These are phyloP conservation scores for Silybum marianum DNA, from an alignment of 129 eudicot genomes.

Conservation along the genomic window DNA sequence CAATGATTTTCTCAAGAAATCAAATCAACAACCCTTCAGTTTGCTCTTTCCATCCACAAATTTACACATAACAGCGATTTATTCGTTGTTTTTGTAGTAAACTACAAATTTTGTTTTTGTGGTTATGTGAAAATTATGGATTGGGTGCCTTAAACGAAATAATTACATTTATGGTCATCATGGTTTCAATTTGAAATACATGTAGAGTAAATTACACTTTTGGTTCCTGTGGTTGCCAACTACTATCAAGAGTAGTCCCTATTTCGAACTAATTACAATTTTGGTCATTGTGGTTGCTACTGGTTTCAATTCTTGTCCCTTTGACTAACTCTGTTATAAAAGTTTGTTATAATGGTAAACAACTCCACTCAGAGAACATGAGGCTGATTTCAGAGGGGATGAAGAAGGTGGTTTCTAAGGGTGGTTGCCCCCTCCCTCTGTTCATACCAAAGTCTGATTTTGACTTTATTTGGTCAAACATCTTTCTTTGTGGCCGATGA, in stretches of 20 bases:
- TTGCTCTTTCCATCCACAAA: neutral
- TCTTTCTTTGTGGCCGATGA: neutral
- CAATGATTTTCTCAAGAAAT: neutral
- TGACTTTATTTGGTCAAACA: neutral
- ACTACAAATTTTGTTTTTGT: too few relatives aligned
- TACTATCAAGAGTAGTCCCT: too few relatives aligned
- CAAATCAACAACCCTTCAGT: neutral
- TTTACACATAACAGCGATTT: neutral
- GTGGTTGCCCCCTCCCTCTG: neutral
- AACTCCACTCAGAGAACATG: neutral
- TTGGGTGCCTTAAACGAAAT: too few relatives aligned
- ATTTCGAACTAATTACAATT: too few relatives aligned
- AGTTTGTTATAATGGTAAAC: too few relatives aligned
- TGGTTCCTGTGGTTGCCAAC: too few relatives aligned
- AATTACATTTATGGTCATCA: too few relatives aligned
- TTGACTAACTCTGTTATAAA: too few relatives aligned
- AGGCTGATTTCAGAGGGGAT: neutral
- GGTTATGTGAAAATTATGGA: neutral
- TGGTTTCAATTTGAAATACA: too few relatives aligned
- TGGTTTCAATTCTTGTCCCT: too few relatives aligned
- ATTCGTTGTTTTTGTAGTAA: neutral
- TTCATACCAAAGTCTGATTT: neutral
- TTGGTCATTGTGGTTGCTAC: too few relatives aligned
- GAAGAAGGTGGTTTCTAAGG: neutral
- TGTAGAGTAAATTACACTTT: too few relatives aligned